Evolutionary conservation across 345 rosid species (phyloP).

Genomic region (Melaleuca alternifolia): DNA sequence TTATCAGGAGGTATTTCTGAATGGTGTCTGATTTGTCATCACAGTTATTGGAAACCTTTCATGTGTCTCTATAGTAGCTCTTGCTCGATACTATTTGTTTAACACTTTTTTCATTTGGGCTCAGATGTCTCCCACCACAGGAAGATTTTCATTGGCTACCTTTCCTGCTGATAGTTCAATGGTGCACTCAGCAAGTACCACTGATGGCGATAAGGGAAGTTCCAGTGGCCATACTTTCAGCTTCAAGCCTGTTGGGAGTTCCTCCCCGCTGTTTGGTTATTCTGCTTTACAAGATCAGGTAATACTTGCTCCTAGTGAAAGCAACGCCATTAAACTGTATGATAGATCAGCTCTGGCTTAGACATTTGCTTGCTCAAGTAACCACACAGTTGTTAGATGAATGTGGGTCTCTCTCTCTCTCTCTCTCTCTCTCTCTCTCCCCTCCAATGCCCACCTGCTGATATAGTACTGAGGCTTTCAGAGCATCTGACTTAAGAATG

Average conservation of each 20-base stretch:
- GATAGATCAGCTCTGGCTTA: background rate
- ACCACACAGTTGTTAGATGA: background rate
- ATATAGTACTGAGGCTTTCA: background rate
- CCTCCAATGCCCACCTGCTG: accelerated
- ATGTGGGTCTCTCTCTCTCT: background rate
- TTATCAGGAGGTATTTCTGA: background rate
- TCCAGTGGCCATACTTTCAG: constrained; percentile 3
- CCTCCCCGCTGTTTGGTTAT: background rate
- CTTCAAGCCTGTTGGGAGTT: constrained; percentile 10
- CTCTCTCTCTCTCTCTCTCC: background rate
- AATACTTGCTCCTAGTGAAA: background rate
- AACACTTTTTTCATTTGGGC: background rate
- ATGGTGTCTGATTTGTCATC: background rate
- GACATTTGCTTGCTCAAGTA: background rate
- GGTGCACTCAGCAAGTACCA: constrained; percentile 3
- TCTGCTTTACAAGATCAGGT: constrained; percentile 26
- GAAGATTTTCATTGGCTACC: constrained; percentile 21
- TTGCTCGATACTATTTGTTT: background rate
- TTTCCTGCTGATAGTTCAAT: constrained; percentile 13
- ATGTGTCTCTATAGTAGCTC: background rate
- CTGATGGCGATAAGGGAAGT: constrained; percentile 3
- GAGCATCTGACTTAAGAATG: background rate
- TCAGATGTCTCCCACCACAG: constrained; percentile 48
- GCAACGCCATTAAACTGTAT: background rate
- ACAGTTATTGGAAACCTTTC: background rate